A percentile compares a stretch with the other conserved stretches of the same genome.
These are phyloP conservation scores for Russula dissimulans DNA, from an alignment of 768 basidiomycete genomes.

Conservation along the genomic window DNA sequence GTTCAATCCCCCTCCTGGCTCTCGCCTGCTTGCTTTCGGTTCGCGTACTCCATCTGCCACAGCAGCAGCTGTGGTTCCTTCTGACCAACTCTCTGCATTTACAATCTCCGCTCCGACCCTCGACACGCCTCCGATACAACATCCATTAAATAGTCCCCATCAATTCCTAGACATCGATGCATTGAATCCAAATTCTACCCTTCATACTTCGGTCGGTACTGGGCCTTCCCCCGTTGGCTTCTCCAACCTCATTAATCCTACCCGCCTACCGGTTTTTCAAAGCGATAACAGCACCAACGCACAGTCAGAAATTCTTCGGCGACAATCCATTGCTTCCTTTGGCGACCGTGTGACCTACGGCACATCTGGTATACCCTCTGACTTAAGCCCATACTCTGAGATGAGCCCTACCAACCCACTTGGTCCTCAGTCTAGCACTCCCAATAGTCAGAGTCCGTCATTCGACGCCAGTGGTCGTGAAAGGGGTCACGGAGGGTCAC, in stretches of 20 bases:
- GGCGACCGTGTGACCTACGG: slow-evolving; percentile 10
- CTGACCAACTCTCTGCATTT: slow-evolving; percentile 18
- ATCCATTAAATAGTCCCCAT: slow-evolving; percentile 10
- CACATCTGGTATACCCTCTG: background rate
- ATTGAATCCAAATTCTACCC: background rate
- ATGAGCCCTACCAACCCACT: slow-evolving; percentile 3
- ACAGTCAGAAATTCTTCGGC: slow-evolving; percentile 10
- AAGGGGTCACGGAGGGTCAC: slow-evolving; percentile 28
- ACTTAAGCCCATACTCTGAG: slow-evolving; percentile 8
- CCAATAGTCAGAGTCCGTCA: slow-evolving; percentile 16
- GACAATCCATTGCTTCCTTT: slow-evolving; percentile 13
- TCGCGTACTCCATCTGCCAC: slow-evolving; percentile 24
- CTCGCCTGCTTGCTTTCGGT: slow-evolving; percentile 36
- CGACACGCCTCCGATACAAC: slow-evolving; percentile 12
- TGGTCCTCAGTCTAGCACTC: slow-evolving; percentile 6
- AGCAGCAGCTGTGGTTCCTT: slow-evolving; percentile 1
- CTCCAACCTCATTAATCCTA: background rate
- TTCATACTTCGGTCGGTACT: background rate
- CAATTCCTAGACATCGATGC: background rate
- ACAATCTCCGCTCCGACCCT: slow-evolving; percentile 17
- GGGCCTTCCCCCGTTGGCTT: slow-evolving; percentile 9
- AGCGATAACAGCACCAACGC: slow-evolving; percentile 7
- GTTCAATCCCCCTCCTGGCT: slow-evolving; percentile 33
- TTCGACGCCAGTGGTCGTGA: slow-evolving; percentile 20
- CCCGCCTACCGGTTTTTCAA: slow-evolving; percentile 1